Conservation (phyloP, 306 rosid species). For the Cucurbita argyrosperma region DNA sequence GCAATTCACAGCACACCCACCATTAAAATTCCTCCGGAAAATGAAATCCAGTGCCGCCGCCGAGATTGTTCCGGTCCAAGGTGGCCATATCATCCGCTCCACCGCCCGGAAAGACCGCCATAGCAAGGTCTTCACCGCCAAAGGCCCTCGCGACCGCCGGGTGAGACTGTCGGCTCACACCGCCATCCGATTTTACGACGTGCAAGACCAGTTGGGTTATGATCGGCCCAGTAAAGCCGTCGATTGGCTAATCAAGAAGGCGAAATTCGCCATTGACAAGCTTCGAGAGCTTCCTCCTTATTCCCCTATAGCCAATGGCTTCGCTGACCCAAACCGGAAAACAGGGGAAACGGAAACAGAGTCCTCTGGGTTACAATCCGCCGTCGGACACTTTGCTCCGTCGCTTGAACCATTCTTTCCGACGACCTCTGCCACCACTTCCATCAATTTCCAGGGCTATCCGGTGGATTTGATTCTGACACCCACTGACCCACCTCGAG, state of each 20-base stretch:
- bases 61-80: background rate
- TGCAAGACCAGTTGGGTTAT: constrained; percentile 75
- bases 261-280: constrained; percentile 53
- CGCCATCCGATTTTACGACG: constrained; percentile 77
- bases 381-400: background rate
- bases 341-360: constrained; percentile 42
- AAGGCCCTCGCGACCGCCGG: background rate
- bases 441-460: constrained; percentile 46
- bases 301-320: constrained; percentile 16
- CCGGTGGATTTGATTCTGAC: constrained; percentile 33
- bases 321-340: constrained; percentile 10
- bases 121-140: background rate
- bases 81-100: background rate
- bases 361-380: constrained; percentile 38
- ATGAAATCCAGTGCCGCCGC: background rate
- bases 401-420: constrained; percentile 35
- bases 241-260: constrained; percentile 85
- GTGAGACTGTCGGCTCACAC: constrained; percentile 57
- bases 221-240: constrained; percentile 81
- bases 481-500: constrained; percentile 24
- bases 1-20: background rate
- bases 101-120: background rate
- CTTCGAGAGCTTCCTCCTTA: constrained; percentile 63
- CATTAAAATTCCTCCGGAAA: background rate
- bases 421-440: constrained; percentile 33